These are phyloP conservation scores for Flaveria linearis DNA, from an alignment of 129 eudicot species.

Conservation along the genomic window DNA sequence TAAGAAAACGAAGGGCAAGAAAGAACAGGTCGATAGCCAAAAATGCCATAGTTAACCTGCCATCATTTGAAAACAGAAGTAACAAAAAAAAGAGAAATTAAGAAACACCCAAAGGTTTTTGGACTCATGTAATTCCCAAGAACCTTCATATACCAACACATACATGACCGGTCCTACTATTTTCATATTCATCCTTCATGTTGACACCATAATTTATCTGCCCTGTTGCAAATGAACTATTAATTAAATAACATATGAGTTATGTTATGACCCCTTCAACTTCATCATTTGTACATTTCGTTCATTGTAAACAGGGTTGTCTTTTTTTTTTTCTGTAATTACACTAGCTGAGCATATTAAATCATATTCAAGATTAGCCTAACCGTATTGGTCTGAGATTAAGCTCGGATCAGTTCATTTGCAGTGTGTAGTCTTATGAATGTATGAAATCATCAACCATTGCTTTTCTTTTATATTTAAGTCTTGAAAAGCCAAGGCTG, in stretches of 20 bases:
- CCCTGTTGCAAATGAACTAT: not conserved
- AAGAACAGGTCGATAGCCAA: conserved; percentile 48
- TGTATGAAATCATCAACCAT: not conserved
- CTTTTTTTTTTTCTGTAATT: too few relatives aligned
- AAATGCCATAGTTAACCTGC: conserved; percentile 11
- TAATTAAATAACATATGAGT: too few relatives aligned
- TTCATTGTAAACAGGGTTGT: too few relatives aligned
- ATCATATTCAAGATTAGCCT: not conserved
- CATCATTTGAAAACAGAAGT: not conserved
- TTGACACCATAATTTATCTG: conserved; percentile 9
- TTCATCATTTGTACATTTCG: too few relatives aligned
- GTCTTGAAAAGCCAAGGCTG: not conserved
- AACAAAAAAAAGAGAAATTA: not conserved
- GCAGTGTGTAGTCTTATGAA: not conserved
- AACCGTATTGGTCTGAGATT: too few relatives aligned
- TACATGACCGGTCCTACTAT: conserved; percentile 15
- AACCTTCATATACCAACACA: conserved; percentile 16
- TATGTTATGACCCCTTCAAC: too few relatives aligned
- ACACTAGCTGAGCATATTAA: not conserved
- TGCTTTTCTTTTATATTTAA: not conserved
- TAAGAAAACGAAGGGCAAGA: conserved; percentile 62
- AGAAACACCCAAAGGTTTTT: not conserved
- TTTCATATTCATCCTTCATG: not conserved
- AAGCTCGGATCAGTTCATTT: not conserved
- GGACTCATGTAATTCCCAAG: not conserved